phyloP scores from a whole-genome alignment of 129 eudicot genomes.

The Kitagawia praeruptora region DNA sequence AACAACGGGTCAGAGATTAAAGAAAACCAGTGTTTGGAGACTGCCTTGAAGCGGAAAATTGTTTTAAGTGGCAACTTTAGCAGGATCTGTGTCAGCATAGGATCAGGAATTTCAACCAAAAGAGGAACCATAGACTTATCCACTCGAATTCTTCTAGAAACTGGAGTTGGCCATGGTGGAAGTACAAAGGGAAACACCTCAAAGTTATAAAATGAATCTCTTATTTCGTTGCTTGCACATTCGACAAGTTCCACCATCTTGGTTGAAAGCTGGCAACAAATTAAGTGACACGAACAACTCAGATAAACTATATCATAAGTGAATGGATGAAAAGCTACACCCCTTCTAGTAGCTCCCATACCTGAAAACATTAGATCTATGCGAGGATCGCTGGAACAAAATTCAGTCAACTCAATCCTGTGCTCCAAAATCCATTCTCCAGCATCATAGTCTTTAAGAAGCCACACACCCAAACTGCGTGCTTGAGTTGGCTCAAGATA shows the following conservation, averaged over 20 bases:
- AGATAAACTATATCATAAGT: background rate
- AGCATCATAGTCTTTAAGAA: constrained; percentile 8
- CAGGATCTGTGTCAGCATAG: background rate
- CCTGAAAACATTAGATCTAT: background rate
- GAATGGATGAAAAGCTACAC: constrained; percentile 2
- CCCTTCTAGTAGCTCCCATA: background rate
- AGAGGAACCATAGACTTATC: background rate
- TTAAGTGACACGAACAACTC: background rate
- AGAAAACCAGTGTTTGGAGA: constrained; percentile 8
- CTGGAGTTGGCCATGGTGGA: constrained; percentile 7
- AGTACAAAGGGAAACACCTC: constrained; percentile 11
- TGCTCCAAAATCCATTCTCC: constrained; percentile 15
- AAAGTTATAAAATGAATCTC: constrained; percentile 2
- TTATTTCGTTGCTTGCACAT: background rate
- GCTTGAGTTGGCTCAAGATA: background rate
- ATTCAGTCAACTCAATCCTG: constrained; percentile 1
- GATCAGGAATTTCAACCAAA: constrained; percentile 1
- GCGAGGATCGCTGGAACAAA: background rate
- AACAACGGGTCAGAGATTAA: background rate
- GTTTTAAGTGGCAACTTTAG: constrained; percentile 4
- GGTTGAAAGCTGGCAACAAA: constrained; percentile 5
- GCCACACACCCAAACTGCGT: background rate
- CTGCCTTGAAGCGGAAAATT: constrained; percentile 4
- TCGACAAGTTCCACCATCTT: constrained; percentile 8
- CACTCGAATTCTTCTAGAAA: background rate